Base-by-base conservation (phyloP, 805 yeast genomes). In the Deakozyma indianensis region DNA sequence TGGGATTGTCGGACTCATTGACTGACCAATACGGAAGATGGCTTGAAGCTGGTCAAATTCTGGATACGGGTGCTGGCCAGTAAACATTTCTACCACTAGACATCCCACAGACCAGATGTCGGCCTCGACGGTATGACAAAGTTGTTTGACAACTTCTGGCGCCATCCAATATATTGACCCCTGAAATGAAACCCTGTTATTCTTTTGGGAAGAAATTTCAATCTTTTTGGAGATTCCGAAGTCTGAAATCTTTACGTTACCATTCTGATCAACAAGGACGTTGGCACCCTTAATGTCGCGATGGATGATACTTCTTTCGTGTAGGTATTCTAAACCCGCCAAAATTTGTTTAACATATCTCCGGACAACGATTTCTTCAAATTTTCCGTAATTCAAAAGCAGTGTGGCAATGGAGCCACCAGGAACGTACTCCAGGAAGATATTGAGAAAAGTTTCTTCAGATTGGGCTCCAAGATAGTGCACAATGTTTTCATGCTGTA, bases 131-230 rank as follows among this genome's bases (percentile, higher is more conserved):
- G 97, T 90, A 45, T 90, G 84, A 1, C 84, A 80, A 16, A 46
- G 46, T 57, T 88, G 96, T 56, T 87, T 85, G 16, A 92, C 97
- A 5, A 92, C 97, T 60, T 92, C 98, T 0, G 98, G 98, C 0
- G 98, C 97, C 98, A 92, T 92, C 97, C 98, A 92, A 58, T 81
- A 92, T 0, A 90, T 87, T 0, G 95, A 85, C 0, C 98, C 98
- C 62, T 90, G 96, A 45, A 86, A 65, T 0, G 95, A 86, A 1
- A 25, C 28, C 14, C 28, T 25, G 14, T 25, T 25, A 14, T 25
- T 25, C 28, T 25, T 25, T 14, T 25, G 28, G 28, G 28, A 25
- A 25, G 28, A 65, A 27, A 83, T 77, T 35, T 83, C 80, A 4
- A 78, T 64, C 48, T 77, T 78, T 49, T 76, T 75, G 20, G 92